Evolutionary conservation across 768 basidiomycete species (phyloP).

Genomic region (Ramaria sp.): DNA sequence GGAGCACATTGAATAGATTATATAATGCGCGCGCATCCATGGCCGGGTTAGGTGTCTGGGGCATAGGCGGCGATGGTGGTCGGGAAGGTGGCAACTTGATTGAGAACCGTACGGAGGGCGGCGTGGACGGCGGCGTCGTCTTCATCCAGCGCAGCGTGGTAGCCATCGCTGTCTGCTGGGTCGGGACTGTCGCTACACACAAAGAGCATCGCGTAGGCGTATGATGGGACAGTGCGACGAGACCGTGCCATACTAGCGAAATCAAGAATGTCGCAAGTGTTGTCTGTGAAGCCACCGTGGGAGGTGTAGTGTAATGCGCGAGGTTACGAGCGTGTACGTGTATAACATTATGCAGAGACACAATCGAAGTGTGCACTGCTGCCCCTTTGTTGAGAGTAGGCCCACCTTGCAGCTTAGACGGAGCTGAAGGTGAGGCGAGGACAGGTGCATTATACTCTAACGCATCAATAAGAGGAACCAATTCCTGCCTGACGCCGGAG

Average conservation of each 20-base stretch:
- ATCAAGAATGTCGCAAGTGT: slow-evolving; percentile 63
- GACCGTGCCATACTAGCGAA: slow-evolving; percentile 60
- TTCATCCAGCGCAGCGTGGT: slow-evolving; percentile 27
- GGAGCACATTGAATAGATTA: slow-evolving; percentile 49
- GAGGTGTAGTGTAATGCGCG: slow-evolving; percentile 41
- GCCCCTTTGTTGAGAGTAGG: background rate
- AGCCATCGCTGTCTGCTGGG: too few relatives aligned
- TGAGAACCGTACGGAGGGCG: slow-evolving; percentile 47
- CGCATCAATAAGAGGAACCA: slow-evolving; percentile 51
- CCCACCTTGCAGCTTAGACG: background rate
- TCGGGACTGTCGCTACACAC: background rate
- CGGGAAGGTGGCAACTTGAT: slow-evolving; percentile 59
- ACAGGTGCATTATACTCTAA: slow-evolving; percentile 38
- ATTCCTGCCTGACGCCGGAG: slow-evolving; percentile 45
- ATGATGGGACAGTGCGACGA: slow-evolving; percentile 65
- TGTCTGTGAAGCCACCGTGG: slow-evolving; percentile 37
- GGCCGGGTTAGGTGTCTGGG: slow-evolving; percentile 31
- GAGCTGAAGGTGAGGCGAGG: background rate
- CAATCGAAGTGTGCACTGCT: slow-evolving; percentile 45
- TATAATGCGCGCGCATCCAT: slow-evolving; percentile 53
- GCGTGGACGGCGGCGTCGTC: slow-evolving; percentile 45
- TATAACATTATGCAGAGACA: slow-evolving; percentile 44
- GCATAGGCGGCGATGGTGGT: slow-evolving; percentile 37
- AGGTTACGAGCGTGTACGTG: slow-evolving; percentile 54
- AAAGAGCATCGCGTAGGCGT: slow-evolving; percentile 23